Base-by-base conservation (phyloP, 1,284 basidiomycete species). In the Moniliella sp. region DNA sequence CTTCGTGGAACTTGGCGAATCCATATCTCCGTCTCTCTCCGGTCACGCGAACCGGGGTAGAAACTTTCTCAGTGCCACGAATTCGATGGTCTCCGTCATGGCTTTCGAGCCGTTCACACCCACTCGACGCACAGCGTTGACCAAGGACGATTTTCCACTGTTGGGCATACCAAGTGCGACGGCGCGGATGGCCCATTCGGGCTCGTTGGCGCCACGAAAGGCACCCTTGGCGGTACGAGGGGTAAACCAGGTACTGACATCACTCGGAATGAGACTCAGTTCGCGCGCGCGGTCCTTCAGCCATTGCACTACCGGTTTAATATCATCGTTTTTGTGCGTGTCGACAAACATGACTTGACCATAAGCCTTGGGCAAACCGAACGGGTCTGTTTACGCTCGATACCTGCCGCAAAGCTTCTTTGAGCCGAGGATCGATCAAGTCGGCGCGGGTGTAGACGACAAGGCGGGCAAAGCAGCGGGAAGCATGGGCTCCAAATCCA, bases 111-210 rank as follows among this genome's bases (percentile, higher is more conserved):
- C 82, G 39, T 72, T 68, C 18, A 88, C 78, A 3, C 86, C 88
- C 40, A 76, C 75, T 48, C 75, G 74, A 26, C 91, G 71, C n/a
- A 97, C 67, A 0, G 79, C 74, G 56, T 97, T 97, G 10, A 97
- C 65, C 31, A 97, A 63, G 3, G 81, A 84, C 16, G 83, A 91
- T 65, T 97, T 99, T 29, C 91, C 91, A 26, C 94, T 84, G 57
- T 97, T 97, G 3, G 88, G 88, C 88, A 97, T 97, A 15, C 88
- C 88, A 9, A 59, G 29, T 4, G 57, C 47, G 27, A 59, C 37
- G 25, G 57, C 27, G 13, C 56, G 36, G 16, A 56, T 46, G 9
- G 54, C 56, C n/a, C 42, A 45, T 15, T 57, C 54, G 7, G 56
- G 54, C 16, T 54, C 57, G 1, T 50, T 42, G 2, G 45, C 54